phyloP scores from a whole-genome alignment of 2,329 filamentous ascomycete genomes.

The Colletotrichum aenigma region DNA sequence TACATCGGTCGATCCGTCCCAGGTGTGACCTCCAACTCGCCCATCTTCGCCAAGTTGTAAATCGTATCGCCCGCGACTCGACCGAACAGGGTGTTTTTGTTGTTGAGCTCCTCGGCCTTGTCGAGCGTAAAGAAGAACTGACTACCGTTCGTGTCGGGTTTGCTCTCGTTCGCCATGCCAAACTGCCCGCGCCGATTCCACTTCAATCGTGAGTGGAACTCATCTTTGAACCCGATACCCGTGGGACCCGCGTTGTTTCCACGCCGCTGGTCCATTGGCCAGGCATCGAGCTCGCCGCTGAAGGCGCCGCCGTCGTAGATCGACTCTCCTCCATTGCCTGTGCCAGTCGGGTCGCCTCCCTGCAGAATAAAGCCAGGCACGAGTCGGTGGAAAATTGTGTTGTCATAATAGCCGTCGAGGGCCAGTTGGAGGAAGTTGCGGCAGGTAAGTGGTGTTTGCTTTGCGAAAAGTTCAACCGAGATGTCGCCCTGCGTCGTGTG shows the following conservation, averaged over 20 bases:
- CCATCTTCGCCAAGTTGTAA: slow-evolving; percentile 94
- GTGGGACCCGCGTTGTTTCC: slow-evolving; percentile 64
- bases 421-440: slow-evolving; percentile 97
- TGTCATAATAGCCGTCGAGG: slow-evolving; percentile 93
- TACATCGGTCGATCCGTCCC: slow-evolving; percentile 85
- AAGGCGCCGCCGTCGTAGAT: slow-evolving; percentile 88
- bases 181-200: slow-evolving; percentile 90
- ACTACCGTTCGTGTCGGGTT: slow-evolving; percentile 81
- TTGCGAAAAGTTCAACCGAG: slow-evolving; percentile 90
- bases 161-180: slow-evolving; percentile 93
- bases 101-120: slow-evolving; percentile 82
- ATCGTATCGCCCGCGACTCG: slow-evolving; percentile 92
- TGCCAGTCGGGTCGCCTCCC: slow-evolving; percentile 92
- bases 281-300: slow-evolving; percentile 73
- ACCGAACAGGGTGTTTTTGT: slow-evolving; percentile 93
- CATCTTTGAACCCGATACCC: slow-evolving; percentile 74
- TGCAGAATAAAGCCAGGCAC: slow-evolving; percentile 93
- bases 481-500: slow-evolving; percentile 91
- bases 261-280: slow-evolving; percentile 69
- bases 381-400: slow-evolving; percentile 92
- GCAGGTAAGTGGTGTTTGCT: slow-evolving; percentile 88
- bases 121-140: slow-evolving; percentile 97
- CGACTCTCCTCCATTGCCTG: slow-evolving; percentile 87
- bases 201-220: slow-evolving; percentile 89
- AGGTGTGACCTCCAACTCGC: slow-evolving; percentile 81